Percentiles rank a stretch among this genome's conserved stretches.
Conservation (phyloP, 164 flowering plant genomes). For the Macadamia integrifolia region DNA sequence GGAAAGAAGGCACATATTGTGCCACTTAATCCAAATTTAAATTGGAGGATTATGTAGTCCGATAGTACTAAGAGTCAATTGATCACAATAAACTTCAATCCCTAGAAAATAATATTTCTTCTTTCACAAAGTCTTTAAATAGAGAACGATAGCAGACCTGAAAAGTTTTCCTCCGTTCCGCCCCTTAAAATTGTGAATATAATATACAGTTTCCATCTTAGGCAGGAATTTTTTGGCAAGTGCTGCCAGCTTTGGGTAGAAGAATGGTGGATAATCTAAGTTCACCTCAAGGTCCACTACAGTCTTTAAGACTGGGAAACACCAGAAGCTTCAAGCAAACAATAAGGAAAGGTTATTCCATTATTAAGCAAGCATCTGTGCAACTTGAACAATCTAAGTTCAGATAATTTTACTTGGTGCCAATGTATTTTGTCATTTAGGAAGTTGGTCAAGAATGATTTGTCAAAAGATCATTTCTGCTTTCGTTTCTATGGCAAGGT, state of each 20-base stretch:
- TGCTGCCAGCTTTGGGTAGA: conserved; percentile 91
- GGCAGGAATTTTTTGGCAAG: conserved; percentile 73
- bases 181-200: conserved; percentile 96
- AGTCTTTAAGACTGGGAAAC: neutral
- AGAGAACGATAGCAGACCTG: conserved; percentile 41
- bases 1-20: too few species aligned
- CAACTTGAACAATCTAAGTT: neutral
- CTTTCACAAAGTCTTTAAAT: neutral
- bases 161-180: conserved; percentile 78
- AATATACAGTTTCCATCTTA: conserved; percentile 78
- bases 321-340: neutral
- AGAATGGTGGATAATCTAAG: conserved; percentile 88
- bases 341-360: conserved; percentile 1
- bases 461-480: neutral
- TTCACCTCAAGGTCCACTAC: conserved; percentile 27
- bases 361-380: neutral
- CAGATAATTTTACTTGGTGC: neutral
- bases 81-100: neutral
- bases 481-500: neutral
- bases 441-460: too few species aligned
- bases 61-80: neutral
- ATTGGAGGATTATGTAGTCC: neutral
- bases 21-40: neutral
- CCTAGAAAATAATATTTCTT: neutral
- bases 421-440: too few species aligned